Evolutionary conservation across 345 rosid genomes (phyloP), one percentile per base, ranked within the genome.

Genomic region (Corchorus olitorius): DNA sequence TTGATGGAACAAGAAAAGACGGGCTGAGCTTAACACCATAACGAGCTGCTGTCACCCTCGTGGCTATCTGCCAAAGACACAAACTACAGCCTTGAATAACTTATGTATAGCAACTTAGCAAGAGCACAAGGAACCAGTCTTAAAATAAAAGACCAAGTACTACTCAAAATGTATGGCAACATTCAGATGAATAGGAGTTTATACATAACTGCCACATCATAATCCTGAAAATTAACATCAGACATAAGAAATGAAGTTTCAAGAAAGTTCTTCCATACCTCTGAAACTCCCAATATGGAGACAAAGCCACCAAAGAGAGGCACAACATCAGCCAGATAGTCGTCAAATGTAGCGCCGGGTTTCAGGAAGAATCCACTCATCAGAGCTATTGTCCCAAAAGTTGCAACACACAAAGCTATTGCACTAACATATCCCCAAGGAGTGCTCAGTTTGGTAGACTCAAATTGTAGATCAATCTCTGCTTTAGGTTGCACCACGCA

Each of bases 351-450:
- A 8, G 98, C 97, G 62, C 89, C 87, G 0, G 97, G 97, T 85
- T 93, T 93, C 17, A 94, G 89, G 88, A 94, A 94, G 79, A 94
- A 86, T 74, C 98, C 97, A 54, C 98, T 94, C 95, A 89, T 93
- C 17, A 91, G 78, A 53, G 97, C 94, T 76, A 94, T 88, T 3
- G 97, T 93, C 78, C 97, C 97, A 73, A 94, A 91, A 76, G 97
- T 94, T 8, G 97, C 70, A 41, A 93, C 97, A 65, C 94, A 88
- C 65, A 94, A 83, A 12, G 43, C 45, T 43, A 90, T 69, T 43
- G 97, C 86, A 37, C 88, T 86, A n/a, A 93, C 7, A 64, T 94
- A 94, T 33, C 98, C 98, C 92, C 84, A 93, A 37, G 97, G 92
- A 71, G 97, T 94, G 85, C 97, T 93, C 74, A 94, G 82, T 80